Percentiles rank a stretch among this genome's conserved stretches.
phyloP scores from a whole-genome alignment of 1,139 yeast species.

The Chernovozyma sophiae-reginae region DNA sequence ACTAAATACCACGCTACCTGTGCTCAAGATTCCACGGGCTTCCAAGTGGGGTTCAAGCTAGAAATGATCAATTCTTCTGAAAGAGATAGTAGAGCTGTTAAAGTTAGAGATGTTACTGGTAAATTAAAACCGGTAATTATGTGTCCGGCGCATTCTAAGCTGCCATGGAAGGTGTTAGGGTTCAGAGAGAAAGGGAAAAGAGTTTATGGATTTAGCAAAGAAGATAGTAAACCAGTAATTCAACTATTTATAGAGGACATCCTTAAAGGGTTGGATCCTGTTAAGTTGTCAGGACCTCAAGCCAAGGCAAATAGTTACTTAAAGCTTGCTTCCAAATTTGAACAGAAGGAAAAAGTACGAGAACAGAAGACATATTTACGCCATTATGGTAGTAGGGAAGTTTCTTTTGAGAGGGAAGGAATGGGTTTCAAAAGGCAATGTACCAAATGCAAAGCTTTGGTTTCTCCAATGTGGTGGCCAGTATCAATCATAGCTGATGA shows the following conservation, averaged over 20 bases:
- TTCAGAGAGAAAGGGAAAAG: conserved; percentile 36
- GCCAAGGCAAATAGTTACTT: conserved; percentile 29
- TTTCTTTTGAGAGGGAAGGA: conserved; percentile 1
- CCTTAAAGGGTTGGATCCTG: conserved; percentile 15
- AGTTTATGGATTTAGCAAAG: conserved; percentile 18
- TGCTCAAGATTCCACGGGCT: conserved; percentile 49
- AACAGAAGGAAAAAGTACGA: conserved; percentile 8
- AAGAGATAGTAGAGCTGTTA: conserved; percentile 18
- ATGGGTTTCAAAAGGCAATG: conserved; percentile 13
- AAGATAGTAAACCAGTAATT: conserved; percentile 32
- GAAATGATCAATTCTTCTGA: conserved; percentile 15
- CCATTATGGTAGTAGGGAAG: conserved; percentile 4
- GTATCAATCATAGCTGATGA: not conserved
- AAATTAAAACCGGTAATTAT: conserved; percentile 37
- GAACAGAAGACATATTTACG: conserved; percentile 11
- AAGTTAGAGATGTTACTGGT: conserved; percentile 32
- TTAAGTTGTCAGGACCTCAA: conserved; percentile 29
- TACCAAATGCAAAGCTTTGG: conserved; percentile 19
- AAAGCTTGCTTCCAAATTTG: conserved; percentile 15
- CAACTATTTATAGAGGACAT: conserved; percentile 42
- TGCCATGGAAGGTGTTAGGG: conserved; percentile 11
- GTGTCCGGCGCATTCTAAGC: conserved; percentile 37
- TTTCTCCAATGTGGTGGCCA: conserved; percentile 43
- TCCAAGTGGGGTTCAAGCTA: conserved; percentile 44
- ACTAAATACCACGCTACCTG: conserved; percentile 59